Conservation (phyloP, 495 filamentous ascomycete species). For the Collariella sp. region DNA sequence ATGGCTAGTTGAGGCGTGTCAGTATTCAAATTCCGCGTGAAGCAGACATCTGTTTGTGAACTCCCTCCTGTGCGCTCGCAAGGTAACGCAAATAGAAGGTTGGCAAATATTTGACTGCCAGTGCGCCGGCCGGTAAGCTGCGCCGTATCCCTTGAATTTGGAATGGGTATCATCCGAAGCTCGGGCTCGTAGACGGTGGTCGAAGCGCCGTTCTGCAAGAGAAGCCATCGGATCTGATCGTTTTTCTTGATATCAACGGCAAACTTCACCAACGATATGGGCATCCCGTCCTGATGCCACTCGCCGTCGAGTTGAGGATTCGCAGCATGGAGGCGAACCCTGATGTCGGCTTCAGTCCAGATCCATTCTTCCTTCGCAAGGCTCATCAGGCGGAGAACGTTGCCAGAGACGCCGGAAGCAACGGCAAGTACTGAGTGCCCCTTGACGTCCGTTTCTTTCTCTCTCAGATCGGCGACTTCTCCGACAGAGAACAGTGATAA, state of each 20-base stretch:
- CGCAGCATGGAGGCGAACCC: conserved; percentile 28
- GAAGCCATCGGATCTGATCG: conserved; percentile 48
- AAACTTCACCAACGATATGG: conserved; percentile 62
- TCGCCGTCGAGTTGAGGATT: conserved; percentile 30
- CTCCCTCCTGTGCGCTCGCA: conserved; percentile 46
- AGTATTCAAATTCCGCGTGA: conserved; percentile 60
- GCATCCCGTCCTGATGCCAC: conserved; percentile 37
- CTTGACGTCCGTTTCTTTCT: conserved; percentile 2
- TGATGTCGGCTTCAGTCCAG: conserved; percentile 38
- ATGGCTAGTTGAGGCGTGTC: conserved; percentile 53
- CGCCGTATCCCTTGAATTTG: neutral
- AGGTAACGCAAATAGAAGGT: conserved; percentile 51
- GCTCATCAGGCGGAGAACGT: conserved; percentile 43
- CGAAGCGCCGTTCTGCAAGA: conserved; percentile 49
- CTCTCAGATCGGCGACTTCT: conserved; percentile 29
- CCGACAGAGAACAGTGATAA: conserved; percentile 29
- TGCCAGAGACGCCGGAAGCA: conserved; percentile 42
- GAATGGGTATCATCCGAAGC: conserved; percentile 22
- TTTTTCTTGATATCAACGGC: conserved; percentile 41
- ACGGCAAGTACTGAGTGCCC: conserved; percentile 37
- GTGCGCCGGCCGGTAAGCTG: neutral
- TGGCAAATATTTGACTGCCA: conserved; percentile 45
- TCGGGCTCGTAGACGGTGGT: conserved; percentile 56
- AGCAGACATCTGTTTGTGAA: conserved; percentile 62
- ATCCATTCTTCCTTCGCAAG: conserved; percentile 34